Evolutionary conservation across 768 basidiomycete species (phyloP).

Genomic region (Boletus coccyginus): DNA sequence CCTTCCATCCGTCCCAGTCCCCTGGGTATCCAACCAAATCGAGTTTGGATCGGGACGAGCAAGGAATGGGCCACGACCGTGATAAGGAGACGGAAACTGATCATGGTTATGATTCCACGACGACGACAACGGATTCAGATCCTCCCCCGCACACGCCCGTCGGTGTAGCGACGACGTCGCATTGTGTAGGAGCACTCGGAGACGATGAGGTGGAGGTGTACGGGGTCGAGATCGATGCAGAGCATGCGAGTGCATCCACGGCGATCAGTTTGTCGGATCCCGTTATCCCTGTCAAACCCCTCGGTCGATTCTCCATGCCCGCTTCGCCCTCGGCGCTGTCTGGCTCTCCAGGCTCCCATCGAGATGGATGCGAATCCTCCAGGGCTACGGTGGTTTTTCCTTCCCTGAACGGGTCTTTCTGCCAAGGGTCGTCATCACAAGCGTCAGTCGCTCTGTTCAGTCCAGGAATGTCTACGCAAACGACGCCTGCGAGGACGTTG

Average conservation of each 20-base stretch:
- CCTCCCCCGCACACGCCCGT: conserved; percentile 27
- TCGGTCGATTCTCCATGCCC: conserved; percentile 10
- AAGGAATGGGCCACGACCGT: conserved; percentile 4
- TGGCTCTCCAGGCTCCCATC: background rate
- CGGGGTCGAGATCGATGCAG: conserved; percentile 6
- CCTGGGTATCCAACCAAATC: conserved; percentile 2
- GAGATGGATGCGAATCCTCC: conserved; percentile 7
- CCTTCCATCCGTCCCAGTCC: background rate
- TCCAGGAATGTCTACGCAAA: conserved; percentile 7
- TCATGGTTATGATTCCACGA: conserved; percentile 26
- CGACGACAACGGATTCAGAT: conserved; percentile 27
- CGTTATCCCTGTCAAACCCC: conserved; percentile 16
- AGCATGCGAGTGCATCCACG: background rate
- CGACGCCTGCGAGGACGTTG: conserved; percentile 7
- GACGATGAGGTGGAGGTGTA: conserved; percentile 12
- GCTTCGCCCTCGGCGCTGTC: background rate
- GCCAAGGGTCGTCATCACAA: conserved; percentile 8
- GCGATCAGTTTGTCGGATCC: conserved; percentile 12
- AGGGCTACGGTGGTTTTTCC: conserved; percentile 20
- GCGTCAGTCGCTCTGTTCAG: background rate
- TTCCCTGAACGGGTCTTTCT: conserved; percentile 24
- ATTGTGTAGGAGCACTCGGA: conserved; percentile 5
- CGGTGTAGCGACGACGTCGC: conserved; percentile 6
- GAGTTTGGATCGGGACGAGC: conserved; percentile 1
- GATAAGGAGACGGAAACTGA: conserved; percentile 25